Conservation (phyloP, 306 rosid genomes). For the Ochetophila trinervis region DNA sequence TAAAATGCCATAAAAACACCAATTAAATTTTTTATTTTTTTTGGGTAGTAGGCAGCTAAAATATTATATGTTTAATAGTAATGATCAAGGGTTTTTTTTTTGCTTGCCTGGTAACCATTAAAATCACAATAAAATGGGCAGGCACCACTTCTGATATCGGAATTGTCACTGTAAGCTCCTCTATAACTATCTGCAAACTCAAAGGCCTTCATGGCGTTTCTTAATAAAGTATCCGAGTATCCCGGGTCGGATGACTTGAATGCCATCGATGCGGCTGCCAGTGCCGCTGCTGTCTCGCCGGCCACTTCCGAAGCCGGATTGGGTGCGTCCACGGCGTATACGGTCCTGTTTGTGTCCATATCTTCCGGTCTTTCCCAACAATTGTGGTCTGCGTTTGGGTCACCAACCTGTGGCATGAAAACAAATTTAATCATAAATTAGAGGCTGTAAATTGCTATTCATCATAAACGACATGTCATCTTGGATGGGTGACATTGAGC, state of each 20-base stretch:
- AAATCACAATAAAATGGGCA: slow-evolving; percentile 94
- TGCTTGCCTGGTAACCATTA: slow-evolving; percentile 75
- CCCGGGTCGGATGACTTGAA: slow-evolving; percentile 66
- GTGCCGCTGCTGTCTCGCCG: slow-evolving; percentile 83
- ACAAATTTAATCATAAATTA: background rate
- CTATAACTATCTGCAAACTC: slow-evolving; percentile 68
- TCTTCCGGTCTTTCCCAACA: slow-evolving; percentile 99
- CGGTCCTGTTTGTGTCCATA: slow-evolving; percentile 80
- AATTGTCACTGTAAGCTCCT: slow-evolving; percentile 90
- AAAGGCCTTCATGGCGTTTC: slow-evolving; percentile 67
- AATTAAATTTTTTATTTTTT: no score
- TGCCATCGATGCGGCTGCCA: slow-evolving; percentile 75
- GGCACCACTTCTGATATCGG: slow-evolving; percentile 52
- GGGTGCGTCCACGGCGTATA: slow-evolving; percentile 83
- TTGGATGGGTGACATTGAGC: no score
- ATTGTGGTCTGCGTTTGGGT: slow-evolving; percentile 65
- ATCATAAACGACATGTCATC: background rate
- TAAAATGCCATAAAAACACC: background rate
- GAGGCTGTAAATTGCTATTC: background rate
- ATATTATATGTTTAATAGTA: background rate
- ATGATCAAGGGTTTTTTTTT: no score
- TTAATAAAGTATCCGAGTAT: slow-evolving; percentile 62
- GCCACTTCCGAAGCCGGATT: slow-evolving; percentile 85
- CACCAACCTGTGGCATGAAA: slow-evolving; percentile 61
- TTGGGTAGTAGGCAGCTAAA: no score